Evolutionary conservation across 352 stramenopile species (phyloP), one percentile per base, ranked within the genome.

Genomic region (Globisporangium paroecandrum): DNA sequence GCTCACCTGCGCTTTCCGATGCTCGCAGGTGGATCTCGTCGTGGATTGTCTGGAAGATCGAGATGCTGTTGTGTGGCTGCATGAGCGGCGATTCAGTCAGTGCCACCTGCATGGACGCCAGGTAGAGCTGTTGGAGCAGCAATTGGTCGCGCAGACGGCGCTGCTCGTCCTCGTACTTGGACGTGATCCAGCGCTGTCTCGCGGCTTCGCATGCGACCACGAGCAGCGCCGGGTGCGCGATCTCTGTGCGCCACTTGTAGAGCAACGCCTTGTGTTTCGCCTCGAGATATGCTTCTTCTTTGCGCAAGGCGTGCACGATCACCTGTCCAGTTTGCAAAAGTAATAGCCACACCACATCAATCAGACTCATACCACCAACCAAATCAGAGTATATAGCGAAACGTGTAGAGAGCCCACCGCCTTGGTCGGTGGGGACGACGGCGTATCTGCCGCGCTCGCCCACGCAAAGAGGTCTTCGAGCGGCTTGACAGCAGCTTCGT

Each of bases 71-170:
- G 10, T 73, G 72, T 1, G 69, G 70, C 18, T 60, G 55, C n/a
- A 79, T 54, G 41, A 89, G 67, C 43, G 81, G 81, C 32, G 78
- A 81, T 55, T 82, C 68, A 1, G 77, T 76, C 38, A 84, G 69
- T 15, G 71, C 57, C 47, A 74, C 77, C 49, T 89, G 81, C 36
- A 89, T 62, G 0, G 81, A 84, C 32, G 81, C 81, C 25, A 89
- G 73, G 59, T 83, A 83, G 58, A 89, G 71, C 65, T 89, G 81
- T 62, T 89, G 81, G 62, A 85, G 77, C 58, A 81, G 51, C 22
- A 86, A 64, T 66, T 87, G 81, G 64, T 85, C 74, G 29, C 77
- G 74, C 22, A 89, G 71, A 36, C 72, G 63, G 1, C 69, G 69
- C 57, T 89, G 86, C n/a, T 83, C 63, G 24, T 74, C 32, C 36